Evolutionary conservation across 2,329 filamentous ascomycete species (phyloP), one percentile per base, ranked within the genome.

Genomic region (Fusarium pseudocircinatum): DNA sequence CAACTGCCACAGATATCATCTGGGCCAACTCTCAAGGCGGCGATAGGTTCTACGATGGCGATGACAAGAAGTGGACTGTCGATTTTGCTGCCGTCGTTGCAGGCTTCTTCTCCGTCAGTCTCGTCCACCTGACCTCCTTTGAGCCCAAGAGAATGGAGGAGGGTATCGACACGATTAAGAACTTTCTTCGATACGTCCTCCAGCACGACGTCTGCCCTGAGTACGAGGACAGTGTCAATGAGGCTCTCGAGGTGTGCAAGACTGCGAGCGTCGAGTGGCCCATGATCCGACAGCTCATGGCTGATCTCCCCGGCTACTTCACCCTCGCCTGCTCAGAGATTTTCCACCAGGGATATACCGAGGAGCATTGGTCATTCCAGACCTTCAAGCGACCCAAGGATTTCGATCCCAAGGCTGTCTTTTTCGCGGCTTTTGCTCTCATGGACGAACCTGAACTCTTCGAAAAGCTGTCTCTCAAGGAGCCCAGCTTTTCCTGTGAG

Each of bases 141-240:
- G 87, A 90, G 18, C 85, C 83, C 22, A 79, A 83, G 0, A 82
- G 87, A 18, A 86, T 95, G 69, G 83, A 87, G n/a, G 60, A 63
- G 7, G 90, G 90, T 7, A 89, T 91, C 26, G 87, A 88, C 39
- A 89, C 97, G 1, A 86, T 98, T 44, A 89, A 90, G 67, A 97
- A 96, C 79, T 98, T 98, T 79, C 89, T 97, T 72, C 93, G 94
- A 73, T 99, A 98, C 75, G 85, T 98, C 2, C 85, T 95, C 15
- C 89, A 93, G 68, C 95, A 98, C 78, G 89, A 93, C 42, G 96
- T 97, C 22, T 97, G 95, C 77, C 92, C 93, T 0, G 96, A 98
- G 80, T 93, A 95, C 78, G 85, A 82, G 0, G 84, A 87, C 2
- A 89, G 96, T 71, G 86, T 98, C 65, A 82, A 88, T 22, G 84